These are phyloP conservation scores for Silene vulgaris DNA, from an alignment of 179 eudicot species.

Conservation along the genomic window DNA sequence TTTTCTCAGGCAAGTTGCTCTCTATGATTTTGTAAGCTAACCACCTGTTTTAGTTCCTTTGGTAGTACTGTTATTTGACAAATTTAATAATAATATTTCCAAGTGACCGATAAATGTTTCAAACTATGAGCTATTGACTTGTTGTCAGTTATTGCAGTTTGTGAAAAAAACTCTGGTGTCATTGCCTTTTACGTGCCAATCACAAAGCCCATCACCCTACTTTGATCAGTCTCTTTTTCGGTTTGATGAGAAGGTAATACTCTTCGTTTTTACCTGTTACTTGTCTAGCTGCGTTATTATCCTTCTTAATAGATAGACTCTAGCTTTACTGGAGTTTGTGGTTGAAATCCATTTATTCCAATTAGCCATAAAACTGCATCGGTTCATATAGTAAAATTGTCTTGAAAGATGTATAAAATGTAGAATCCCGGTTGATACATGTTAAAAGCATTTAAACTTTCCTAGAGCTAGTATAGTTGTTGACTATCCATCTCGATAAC, in stretches of 20 bases:
- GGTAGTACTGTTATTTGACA: neutral
- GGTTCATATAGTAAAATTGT: neutral
- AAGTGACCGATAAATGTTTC: neutral
- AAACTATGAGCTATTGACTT: constrained; percentile 5
- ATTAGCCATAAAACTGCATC: neutral
- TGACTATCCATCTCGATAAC: neutral
- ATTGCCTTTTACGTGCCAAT: constrained; percentile 80
- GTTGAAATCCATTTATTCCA: neutral
- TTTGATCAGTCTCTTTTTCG: constrained; percentile 94
- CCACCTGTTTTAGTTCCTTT: neutral
- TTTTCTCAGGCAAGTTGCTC: constrained; percentile 56
- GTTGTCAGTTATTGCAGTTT: constrained; percentile 57
- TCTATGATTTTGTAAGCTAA: neutral
- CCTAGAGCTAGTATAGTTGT: constrained; percentile 4
- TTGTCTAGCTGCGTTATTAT: neutral
- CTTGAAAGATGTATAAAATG: neutral
- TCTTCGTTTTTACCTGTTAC: neutral
- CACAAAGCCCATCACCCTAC: constrained; percentile 92
- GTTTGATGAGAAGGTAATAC: constrained; percentile 85
- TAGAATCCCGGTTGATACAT: too few species aligned
- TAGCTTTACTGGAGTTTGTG: constrained; percentile 5
- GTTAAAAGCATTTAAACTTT: neutral
- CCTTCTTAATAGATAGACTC: neutral
- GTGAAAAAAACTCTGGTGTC: constrained; percentile 76
- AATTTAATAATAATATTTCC: neutral